Base-by-base conservation (phyloP, 768 basidiomycete genomes). In the Kwoniella shandongensis region DNA sequence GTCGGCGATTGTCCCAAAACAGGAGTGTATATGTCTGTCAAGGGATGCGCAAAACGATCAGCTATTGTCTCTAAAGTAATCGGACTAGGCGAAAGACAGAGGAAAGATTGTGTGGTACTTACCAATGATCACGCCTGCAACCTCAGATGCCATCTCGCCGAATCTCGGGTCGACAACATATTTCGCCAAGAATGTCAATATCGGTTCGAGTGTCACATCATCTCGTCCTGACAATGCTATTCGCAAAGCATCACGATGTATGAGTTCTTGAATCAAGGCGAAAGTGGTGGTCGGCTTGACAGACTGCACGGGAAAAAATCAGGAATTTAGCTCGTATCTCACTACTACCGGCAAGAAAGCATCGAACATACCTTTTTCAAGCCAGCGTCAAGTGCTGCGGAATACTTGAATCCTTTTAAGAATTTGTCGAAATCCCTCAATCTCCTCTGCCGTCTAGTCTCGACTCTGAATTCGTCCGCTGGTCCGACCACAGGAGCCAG, bases 1-100 rank as follows among this genome's bases (percentile, higher is more conserved):
- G 92, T 79, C 0, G 92, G 91, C 22, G 92, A 92, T 76, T 94
- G 91, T 1, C 94, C 94, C n/a, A 98, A 79, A 32, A 94, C 87
- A 0, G 89, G 83, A 2, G 83, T 81, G 76, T 99, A 99, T 83
- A 96, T 87, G 49, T 97, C 94, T 98, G 70, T 17, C 15, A 3
- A 49, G n/a, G 27, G 17, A 26, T 29, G n/a, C n/a, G n/a, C 40
- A 7, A 23, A 23, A 23, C n/a, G 6, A 42, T 47, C 46, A 47
- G 46, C 27, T n/a, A n/a, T 47, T 6, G 17, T 25, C 23, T 18
- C n/a, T n/a, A n/a, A n/a, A n/a, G 25, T 12, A 35, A 4, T 5
- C 18, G n/a, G 11, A 23, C 11, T 4, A 27, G 48, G 7, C 6
- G 44, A 46, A 26, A 15, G 20, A 8, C 26, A 23, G 15, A 45